Conservation (phyloP, 768 basidiomycete genomes). For the Megacollybia marginata region DNA sequence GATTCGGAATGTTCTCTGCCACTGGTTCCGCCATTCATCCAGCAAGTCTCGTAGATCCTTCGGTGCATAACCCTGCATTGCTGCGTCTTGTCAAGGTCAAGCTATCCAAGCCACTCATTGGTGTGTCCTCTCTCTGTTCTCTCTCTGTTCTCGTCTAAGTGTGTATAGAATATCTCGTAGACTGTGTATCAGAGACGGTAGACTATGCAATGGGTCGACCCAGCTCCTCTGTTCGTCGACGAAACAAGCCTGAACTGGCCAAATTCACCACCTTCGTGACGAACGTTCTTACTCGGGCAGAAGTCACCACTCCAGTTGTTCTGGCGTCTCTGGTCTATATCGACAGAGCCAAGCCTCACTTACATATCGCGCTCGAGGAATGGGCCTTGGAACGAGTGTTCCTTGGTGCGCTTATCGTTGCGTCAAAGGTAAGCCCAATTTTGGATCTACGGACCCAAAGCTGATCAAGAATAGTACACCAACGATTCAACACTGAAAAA, state of each 20-base stretch:
- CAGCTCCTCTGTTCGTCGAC: slow-evolving; percentile 43
- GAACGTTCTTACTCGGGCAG: slow-evolving; percentile 65
- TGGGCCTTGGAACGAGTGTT: slow-evolving; percentile 90
- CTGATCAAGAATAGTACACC: slow-evolving; percentile 45
- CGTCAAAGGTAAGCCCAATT: slow-evolving; percentile 59
- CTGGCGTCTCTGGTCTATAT: slow-evolving; percentile 73
- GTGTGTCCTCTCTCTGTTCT: slow-evolving; percentile 32
- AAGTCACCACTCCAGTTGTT: slow-evolving; percentile 63
- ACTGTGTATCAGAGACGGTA: slow-evolving; percentile 63
- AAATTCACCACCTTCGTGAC: slow-evolving; percentile 60
- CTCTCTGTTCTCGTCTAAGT: slow-evolving; percentile 3
- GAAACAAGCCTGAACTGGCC: slow-evolving; percentile 41
- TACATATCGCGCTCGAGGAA: slow-evolving; percentile 75
- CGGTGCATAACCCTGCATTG: slow-evolving; percentile 56
- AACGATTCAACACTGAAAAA: slow-evolving; percentile 91
- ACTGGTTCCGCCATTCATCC: slow-evolving; percentile 28
- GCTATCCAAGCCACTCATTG: slow-evolving; percentile 53
- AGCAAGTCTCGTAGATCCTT: slow-evolving; percentile 54
- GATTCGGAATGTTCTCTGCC: slow-evolving; percentile 1
- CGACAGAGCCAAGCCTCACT: slow-evolving; percentile 66
- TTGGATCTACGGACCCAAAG: neutral
- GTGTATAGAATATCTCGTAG: slow-evolving; percentile 59
- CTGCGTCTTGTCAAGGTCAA: slow-evolving; percentile 64
- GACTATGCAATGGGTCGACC: slow-evolving; percentile 71
- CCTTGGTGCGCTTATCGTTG: slow-evolving; percentile 81